These are phyloP conservation scores for Rhodomyrtus tomentosa DNA, from an alignment of 345 rosid genomes.

Conservation along the genomic window DNA sequence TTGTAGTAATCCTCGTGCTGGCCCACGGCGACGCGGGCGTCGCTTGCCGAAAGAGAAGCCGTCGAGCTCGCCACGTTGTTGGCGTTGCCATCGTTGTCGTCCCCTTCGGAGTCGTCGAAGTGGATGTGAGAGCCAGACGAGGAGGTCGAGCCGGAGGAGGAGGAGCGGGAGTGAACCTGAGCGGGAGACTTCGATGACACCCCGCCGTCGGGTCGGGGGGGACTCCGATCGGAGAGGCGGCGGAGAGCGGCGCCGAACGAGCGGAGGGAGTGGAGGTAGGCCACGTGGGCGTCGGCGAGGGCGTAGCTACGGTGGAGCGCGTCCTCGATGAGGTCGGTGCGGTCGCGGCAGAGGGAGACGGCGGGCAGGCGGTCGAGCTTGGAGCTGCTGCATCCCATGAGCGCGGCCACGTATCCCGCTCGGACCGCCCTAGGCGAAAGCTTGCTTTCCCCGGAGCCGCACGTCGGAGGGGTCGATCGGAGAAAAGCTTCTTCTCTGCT, in stretches of 20 bases:
- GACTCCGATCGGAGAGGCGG: slow-evolving; percentile 7
- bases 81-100: neutral
- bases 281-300: slow-evolving; percentile 16
- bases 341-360: slow-evolving; percentile 29
- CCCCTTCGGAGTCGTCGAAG: slow-evolving; percentile 43
- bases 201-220: neutral
- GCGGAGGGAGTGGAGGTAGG: slow-evolving; percentile 23
- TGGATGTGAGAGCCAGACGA: slow-evolving; percentile 39
- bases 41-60: neutral
- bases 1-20: slow-evolving; percentile 9
- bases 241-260: slow-evolving; percentile 15
- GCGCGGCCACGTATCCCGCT: neutral
- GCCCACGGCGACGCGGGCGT: neutral
- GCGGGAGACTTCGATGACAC: slow-evolving; percentile 4
- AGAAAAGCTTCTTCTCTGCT: neutral
- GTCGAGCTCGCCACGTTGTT: neutral
- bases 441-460: neutral
- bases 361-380: slow-evolving; percentile 25
- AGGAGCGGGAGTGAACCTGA: slow-evolving; percentile 11
- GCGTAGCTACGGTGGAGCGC: slow-evolving; percentile 23
- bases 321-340: slow-evolving; percentile 22
- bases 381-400: slow-evolving; percentile 32
- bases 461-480: neutral
- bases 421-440: neutral
- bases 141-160: slow-evolving; percentile 14